These are phyloP conservation scores for Entonaema liquescens DNA, from an alignment of 495 filamentous ascomycete genomes.

Conservation along the genomic window DNA sequence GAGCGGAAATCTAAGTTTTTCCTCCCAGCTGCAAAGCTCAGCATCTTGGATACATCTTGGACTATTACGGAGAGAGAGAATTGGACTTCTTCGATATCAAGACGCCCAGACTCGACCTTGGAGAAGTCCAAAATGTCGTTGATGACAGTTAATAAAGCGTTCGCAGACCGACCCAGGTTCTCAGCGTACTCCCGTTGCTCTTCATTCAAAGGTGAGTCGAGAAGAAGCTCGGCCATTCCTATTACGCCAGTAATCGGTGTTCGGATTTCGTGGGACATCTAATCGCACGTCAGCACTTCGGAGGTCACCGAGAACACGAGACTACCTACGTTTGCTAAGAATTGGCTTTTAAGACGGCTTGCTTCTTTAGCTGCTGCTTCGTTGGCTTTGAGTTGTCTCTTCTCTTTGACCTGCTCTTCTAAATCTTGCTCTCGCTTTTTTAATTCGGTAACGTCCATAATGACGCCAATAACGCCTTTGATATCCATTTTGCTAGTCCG, in stretches of 20 bases:
- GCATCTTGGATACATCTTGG: conserved; percentile 72
- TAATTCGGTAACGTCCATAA: conserved; percentile 74
- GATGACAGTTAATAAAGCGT: conserved; percentile 84
- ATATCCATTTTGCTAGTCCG: conserved; percentile 57
- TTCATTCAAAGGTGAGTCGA: conserved; percentile 69
- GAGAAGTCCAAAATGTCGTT: conserved; percentile 92
- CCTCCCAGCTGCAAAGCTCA: conserved; percentile 65
- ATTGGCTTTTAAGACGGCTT: conserved; percentile 72
- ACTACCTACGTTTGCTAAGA: conserved; percentile 64
- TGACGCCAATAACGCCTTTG: conserved; percentile 72
- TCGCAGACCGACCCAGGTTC: conserved; percentile 82
- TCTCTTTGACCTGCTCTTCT: conserved; percentile 67
- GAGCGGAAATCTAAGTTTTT: conserved; percentile 66
- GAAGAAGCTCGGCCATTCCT: conserved; percentile 73
- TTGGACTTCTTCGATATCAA: conserved; percentile 79
- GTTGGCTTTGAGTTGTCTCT: conserved; percentile 67
- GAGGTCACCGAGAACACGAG: not conserved
- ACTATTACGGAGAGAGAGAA: conserved; percentile 81
- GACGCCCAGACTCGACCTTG: conserved; percentile 79
- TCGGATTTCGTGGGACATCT: conserved; percentile 91
- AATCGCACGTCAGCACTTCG: conserved; percentile 1
- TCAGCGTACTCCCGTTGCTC: conserved; percentile 79
- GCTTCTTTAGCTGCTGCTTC: conserved; percentile 75
- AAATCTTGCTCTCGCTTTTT: conserved; percentile 66
- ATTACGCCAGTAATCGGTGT: conserved; percentile 76